Evolutionary conservation across 2,329 filamentous ascomycete species (phyloP).

Genomic region (Pseudocercospora vitis): DNA sequence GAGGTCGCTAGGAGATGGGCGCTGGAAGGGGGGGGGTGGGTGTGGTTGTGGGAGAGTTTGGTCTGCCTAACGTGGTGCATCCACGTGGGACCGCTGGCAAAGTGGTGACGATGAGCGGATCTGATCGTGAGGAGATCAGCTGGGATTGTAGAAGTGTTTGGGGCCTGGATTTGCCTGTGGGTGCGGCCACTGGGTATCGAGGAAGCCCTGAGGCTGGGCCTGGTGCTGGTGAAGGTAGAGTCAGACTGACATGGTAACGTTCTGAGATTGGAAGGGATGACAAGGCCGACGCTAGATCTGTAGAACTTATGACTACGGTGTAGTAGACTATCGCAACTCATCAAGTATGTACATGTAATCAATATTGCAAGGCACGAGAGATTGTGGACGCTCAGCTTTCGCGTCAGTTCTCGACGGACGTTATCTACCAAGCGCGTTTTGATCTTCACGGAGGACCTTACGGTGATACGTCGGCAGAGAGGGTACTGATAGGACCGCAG

Average conservation of each 20-base stretch:
- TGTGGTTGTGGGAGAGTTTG: conserved; percentile 6
- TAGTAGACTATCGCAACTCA: no score
- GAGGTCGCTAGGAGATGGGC: conserved; percentile 7
- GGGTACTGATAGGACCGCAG: no score
- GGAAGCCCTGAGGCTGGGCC: background rate
- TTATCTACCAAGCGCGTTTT: no score
- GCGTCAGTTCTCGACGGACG: no score
- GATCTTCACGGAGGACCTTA: no score
- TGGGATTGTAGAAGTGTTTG: conserved; percentile 10
- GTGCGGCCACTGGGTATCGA: conserved; percentile 12
- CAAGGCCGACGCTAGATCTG: background rate
- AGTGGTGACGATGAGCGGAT: background rate
- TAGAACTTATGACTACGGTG: background rate
- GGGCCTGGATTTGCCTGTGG: conserved; percentile 4
- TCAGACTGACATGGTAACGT: background rate
- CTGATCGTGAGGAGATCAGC: background rate
- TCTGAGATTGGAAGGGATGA: background rate
- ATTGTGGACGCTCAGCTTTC: no score
- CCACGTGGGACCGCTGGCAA: no score
- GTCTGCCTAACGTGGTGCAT: background rate
- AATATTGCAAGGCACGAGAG: no score
- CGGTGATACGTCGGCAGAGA: no score
- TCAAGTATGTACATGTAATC: no score
- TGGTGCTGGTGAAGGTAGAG: conserved; percentile 8
- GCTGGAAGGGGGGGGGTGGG: background rate